These are phyloP conservation scores for Capsaspora owczarzaki DNA, from an alignment of 78 protist species.

Conservation along the genomic window DNA sequence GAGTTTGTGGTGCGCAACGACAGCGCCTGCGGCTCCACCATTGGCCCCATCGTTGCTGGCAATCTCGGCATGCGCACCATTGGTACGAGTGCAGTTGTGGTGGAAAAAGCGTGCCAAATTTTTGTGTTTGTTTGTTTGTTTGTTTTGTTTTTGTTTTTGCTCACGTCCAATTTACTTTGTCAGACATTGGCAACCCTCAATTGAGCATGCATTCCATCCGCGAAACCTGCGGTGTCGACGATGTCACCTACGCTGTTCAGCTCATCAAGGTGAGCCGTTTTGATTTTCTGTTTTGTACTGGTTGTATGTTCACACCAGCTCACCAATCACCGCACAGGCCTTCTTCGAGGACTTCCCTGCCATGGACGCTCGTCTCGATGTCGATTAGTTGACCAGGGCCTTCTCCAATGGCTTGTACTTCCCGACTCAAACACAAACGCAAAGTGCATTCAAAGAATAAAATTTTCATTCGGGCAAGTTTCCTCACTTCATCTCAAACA, in stretches of 20 bases:
- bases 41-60: conserved; percentile 61
- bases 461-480: too few relatives aligned
- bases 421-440: too few relatives aligned
- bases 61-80: conserved; percentile 41
- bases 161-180: conserved; percentile 53
- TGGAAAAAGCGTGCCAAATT: background rate
- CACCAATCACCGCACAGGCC: background rate
- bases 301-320: background rate
- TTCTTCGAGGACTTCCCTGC: conserved; percentile 7
- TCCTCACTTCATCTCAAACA: too few relatives aligned
- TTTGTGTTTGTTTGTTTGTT: background rate
- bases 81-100: background rate
- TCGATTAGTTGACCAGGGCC: too few relatives aligned
- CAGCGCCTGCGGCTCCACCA: conserved; percentile 90
- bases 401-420: too few relatives aligned
- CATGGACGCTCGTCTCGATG: background rate
- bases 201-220: conserved; percentile 87
- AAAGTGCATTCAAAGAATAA: too few relatives aligned
- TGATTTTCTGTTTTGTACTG: background rate
- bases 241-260: background rate
- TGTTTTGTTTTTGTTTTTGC: conserved; percentile 25
- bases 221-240: conserved; percentile 34
- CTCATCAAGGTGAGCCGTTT: conserved; percentile 5
- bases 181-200: conserved; percentile 89
- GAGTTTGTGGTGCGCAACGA: conserved; percentile 83